phyloP scores from a whole-genome alignment of 345 rosid genomes.

The Eucalyptus fibrosa region DNA sequence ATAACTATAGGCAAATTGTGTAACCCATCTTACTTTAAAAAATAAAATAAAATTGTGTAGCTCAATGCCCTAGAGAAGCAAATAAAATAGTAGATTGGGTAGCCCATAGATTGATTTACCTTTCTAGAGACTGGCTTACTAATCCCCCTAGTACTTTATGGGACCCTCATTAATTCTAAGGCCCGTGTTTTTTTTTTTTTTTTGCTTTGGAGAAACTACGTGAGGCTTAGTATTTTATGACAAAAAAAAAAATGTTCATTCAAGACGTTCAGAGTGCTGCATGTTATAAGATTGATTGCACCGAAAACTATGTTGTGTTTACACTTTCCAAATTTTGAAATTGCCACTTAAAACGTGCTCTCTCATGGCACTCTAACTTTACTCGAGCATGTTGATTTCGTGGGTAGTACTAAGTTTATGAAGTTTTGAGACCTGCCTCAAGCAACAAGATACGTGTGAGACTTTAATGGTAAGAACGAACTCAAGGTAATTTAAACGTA shows the following conservation, averaged over 20 bases:
- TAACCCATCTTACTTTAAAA: background rate
- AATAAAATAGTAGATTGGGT: too few species aligned
- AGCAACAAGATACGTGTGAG: background rate
- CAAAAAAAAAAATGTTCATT: background rate
- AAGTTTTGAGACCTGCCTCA: background rate
- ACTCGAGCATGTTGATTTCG: background rate
- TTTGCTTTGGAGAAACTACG: too few species aligned
- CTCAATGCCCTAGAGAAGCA: too few species aligned
- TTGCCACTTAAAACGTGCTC: background rate
- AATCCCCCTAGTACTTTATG: too few species aligned
- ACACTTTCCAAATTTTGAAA: background rate
- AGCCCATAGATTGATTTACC: too few species aligned
- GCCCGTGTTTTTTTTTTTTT: too few species aligned
- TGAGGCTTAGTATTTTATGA: too few species aligned
- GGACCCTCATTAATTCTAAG: too few species aligned
- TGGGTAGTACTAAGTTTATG: background rate
- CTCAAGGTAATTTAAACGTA: background rate
- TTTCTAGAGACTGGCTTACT: too few species aligned
- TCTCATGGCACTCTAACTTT: background rate
- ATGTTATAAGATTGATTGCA: background rate
- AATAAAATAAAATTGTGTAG: background rate
- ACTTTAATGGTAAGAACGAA: background rate
- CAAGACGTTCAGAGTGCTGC: background rate
- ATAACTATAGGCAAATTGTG: background rate
- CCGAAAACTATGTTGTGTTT: background rate